Evolutionary conservation across 495 filamentous ascomycete species (phyloP), one percentile per base, ranked within the genome.

Genomic region (Aspergillus coremiiformis): DNA sequence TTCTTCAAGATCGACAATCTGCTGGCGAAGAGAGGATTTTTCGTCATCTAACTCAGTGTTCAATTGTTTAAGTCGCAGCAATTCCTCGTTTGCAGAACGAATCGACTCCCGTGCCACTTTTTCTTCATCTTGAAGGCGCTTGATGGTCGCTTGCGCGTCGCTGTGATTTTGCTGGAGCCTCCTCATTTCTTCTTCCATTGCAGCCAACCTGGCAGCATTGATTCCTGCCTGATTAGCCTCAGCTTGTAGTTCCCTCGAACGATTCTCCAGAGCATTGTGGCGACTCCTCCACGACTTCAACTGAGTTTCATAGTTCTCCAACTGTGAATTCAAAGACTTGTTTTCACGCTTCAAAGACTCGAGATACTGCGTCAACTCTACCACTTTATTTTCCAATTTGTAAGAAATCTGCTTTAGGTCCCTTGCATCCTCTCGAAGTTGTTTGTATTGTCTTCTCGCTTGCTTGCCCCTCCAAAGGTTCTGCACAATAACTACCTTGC

Each of bases 371-470:
- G 94, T 99, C 58, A 99, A 76, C 72, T 99, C 94, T 48, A 96
- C 88, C 49, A 98, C 93, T 80, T 98, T 97, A 77, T 97, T 96
- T 76, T 97, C 94, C 61, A 98, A 71, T 75, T 94, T 97, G 74
- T 97, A 97, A 12, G 91, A 96, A 57, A 98, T 98, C 67, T 96
- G 90, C 74, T 96, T 96, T 59, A 98, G 81, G 77, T 98, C 93
- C 62, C 94, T 86, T 33, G 93, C 91, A 66, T 98, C 94, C 67
- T 95, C 92, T 45, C 94, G 87, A 48, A 95, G 68, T 39, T 66
- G 82, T 81, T 95, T 96, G 77, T 98, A 98, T 45, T 78, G 81
- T 47, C 76, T 78, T 53, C 94, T 80, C 49, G 93, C 94, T 55
- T 74, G 58, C 72, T 79, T 93, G 56, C 90, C 93, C 62, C 94